Conservation (phyloP, 345 rosid genomes). For the Gossypium stocksii region DNA sequence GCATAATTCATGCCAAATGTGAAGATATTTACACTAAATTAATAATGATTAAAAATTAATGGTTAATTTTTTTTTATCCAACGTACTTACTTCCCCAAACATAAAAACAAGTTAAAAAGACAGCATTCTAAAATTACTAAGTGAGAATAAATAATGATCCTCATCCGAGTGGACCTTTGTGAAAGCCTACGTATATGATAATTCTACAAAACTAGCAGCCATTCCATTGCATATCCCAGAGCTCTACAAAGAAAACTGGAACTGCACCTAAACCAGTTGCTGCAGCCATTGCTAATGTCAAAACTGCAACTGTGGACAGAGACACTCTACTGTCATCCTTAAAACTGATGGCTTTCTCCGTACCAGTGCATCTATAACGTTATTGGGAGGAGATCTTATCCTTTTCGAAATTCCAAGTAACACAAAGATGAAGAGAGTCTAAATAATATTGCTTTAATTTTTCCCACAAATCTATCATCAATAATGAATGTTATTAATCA, state of each 20-base stretch:
- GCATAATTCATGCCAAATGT: too few relatives aligned
- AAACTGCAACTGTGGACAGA: slow-evolving; percentile 82
- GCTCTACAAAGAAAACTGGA: slow-evolving; percentile 95
- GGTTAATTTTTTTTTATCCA: too few relatives aligned
- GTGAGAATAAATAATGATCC: too few relatives aligned
- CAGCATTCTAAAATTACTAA: too few relatives aligned
- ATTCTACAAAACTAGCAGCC: slow-evolving; percentile 63
- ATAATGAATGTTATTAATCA: not conserved
- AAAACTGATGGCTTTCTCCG: slow-evolving; percentile 41
- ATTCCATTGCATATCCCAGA: slow-evolving; percentile 97
- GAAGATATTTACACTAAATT: too few relatives aligned
- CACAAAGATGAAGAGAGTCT: slow-evolving; percentile 21
- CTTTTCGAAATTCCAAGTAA: slow-evolving; percentile 31
- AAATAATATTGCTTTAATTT: slow-evolving; percentile 22
- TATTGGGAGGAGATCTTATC: slow-evolving; percentile 57
- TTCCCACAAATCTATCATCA: slow-evolving; percentile 7
- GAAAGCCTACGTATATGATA: too few relatives aligned
- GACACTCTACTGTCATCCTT: slow-evolving; percentile 61
- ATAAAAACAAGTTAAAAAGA: too few relatives aligned
- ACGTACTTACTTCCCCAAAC: too few relatives aligned
- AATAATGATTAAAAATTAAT: too few relatives aligned
- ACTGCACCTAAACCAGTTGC: slow-evolving; percentile 97
- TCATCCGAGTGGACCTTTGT: too few relatives aligned
- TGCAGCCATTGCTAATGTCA: slow-evolving; percentile 97
- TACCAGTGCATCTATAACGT: slow-evolving; percentile 60